Evolutionary conservation across 768 basidiomycete genomes (phyloP).

Genomic region (Mrakia frigida): DNA sequence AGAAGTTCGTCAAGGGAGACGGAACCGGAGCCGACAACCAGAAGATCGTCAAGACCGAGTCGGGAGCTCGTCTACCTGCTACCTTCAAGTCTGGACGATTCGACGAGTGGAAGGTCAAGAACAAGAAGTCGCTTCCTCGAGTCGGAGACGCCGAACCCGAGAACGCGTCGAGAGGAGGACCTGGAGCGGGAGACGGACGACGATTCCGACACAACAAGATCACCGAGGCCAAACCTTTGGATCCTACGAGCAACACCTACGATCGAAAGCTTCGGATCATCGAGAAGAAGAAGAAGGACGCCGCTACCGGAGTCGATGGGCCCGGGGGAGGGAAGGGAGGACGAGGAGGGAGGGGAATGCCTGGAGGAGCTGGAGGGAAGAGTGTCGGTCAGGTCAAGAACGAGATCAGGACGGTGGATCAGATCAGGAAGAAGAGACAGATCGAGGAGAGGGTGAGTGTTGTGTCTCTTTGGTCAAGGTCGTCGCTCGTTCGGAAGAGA

Average conservation of each 20-base stretch:
- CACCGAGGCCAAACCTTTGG: slow-evolving; percentile 64
- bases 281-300: slow-evolving; percentile 54
- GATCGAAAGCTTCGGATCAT: slow-evolving; percentile 64
- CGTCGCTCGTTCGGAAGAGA: background rate
- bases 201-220: slow-evolving; percentile 67
- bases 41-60: slow-evolving; percentile 89
- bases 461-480: background rate
- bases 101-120: slow-evolving; percentile 88
- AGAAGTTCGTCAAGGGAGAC: slow-evolving; percentile 82
- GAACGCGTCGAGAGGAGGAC: slow-evolving; percentile 36
- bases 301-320: slow-evolving; percentile 34
- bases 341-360: slow-evolving; percentile 41
- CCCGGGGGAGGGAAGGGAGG: background rate
- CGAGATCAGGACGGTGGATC: slow-evolving; percentile 80
- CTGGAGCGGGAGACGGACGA: slow-evolving; percentile 51
- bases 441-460: slow-evolving; percentile 51
- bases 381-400: slow-evolving; percentile 62
- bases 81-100: slow-evolving; percentile 89
- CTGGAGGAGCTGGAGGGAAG: slow-evolving; percentile 49
- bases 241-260: slow-evolving; percentile 66
- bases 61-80: slow-evolving; percentile 81
- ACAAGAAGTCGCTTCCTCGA: slow-evolving; percentile 63
- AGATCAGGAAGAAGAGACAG: slow-evolving; percentile 74
- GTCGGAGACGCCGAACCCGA: slow-evolving; percentile 74
- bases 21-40: slow-evolving; percentile 85